phyloP scores from a whole-genome alignment of 2,329 filamentous ascomycete genomes.

The Pestalotiopsis sp. region DNA sequence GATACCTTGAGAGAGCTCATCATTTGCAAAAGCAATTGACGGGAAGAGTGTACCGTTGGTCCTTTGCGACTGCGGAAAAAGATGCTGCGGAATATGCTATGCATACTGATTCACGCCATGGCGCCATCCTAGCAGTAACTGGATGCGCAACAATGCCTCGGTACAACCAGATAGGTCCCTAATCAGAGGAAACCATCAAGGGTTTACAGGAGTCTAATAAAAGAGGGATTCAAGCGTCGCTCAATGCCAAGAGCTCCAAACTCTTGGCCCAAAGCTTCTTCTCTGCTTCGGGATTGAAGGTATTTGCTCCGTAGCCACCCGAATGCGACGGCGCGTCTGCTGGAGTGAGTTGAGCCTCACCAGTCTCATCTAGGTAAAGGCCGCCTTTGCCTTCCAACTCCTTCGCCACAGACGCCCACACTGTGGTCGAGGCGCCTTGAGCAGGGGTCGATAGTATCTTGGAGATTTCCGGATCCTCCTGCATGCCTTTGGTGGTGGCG shows the following conservation, averaged over 20 bases:
- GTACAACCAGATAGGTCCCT: too few species aligned
- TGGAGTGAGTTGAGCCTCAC: background rate
- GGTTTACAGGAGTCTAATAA: background rate
- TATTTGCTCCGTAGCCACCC: background rate
- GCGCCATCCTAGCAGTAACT: too few species aligned
- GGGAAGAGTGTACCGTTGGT: too few species aligned
- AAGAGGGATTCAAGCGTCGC: background rate
- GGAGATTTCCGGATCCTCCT: slow-evolving; percentile 2
- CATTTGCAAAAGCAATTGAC: too few species aligned
- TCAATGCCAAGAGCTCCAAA: background rate
- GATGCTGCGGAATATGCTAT: too few species aligned
- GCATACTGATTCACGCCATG: too few species aligned
- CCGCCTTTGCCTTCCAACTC: slow-evolving; percentile 43
- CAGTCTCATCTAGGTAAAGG: slow-evolving; percentile 22
- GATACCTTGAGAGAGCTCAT: too few species aligned
- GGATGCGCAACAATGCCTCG: too few species aligned
- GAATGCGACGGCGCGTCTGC: background rate
- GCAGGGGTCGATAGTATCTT: slow-evolving; percentile 31
- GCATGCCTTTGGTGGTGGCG: slow-evolving; percentile 15
- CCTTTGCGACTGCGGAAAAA: too few species aligned
- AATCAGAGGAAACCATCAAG: too few species aligned
- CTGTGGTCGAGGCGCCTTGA: slow-evolving; percentile 47
- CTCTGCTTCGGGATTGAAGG: background rate
- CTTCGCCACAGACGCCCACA: slow-evolving; percentile 40
- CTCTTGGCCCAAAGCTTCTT: background rate